phyloP scores from a whole-genome alignment of 108 stramenopile genomes.

The Cyclotella cryptica region DNA sequence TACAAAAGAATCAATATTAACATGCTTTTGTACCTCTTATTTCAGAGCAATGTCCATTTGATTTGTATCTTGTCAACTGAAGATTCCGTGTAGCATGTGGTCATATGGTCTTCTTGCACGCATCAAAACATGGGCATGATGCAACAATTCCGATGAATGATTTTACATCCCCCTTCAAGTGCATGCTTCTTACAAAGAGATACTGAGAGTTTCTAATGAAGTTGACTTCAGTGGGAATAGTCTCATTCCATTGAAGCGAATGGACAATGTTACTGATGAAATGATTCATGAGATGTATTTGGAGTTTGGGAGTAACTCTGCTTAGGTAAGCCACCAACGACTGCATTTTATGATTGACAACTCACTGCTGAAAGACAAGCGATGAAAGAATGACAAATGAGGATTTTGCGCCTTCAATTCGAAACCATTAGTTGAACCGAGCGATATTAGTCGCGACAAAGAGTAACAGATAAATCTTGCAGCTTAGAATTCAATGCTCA shows the following conservation, averaged over 20 bases:
- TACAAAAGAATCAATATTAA: constrained; percentile 7
- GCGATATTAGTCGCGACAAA: no score
- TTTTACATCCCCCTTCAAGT: neutral
- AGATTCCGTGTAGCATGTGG: constrained; percentile 22
- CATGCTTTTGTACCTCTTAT: constrained; percentile 20
- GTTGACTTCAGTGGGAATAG: constrained; percentile 9
- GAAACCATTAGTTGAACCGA: no score
- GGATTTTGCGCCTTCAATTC: no score
- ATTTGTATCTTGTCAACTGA: constrained; percentile 29
- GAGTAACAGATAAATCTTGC: no score
- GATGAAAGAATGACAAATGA: no score
- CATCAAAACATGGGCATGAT: constrained; percentile 1
- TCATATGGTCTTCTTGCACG: constrained; percentile 6
- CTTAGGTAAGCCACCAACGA: neutral
- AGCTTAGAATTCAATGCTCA: no score
- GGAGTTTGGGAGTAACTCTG: constrained; percentile 11
- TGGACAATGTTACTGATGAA: constrained; percentile 24
- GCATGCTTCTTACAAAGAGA: neutral
- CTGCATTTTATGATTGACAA: no score
- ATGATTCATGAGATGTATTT: constrained; percentile 25
- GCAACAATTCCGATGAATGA: constrained; percentile 18
- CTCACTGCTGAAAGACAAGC: no score
- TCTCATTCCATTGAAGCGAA: constrained; percentile 20
- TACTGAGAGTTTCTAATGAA: neutral
- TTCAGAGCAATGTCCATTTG: constrained; percentile 20